These are phyloP conservation scores for Lactarius indigo DNA, from an alignment of 768 basidiomycete species.

Conservation along the genomic window DNA sequence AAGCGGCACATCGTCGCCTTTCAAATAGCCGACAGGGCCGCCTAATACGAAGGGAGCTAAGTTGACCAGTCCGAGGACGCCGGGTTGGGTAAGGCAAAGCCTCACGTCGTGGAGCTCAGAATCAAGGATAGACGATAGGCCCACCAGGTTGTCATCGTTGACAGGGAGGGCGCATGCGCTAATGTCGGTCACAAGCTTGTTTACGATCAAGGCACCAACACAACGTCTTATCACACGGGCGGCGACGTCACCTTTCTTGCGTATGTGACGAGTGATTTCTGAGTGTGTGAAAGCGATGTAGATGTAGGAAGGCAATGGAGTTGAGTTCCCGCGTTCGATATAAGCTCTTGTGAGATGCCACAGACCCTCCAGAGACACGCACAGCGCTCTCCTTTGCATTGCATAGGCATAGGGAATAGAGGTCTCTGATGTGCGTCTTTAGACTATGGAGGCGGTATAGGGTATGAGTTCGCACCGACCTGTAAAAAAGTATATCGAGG, in stretches of 20 bases:
- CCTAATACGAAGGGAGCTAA: not conserved
- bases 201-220: not conserved
- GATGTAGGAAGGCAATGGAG: not conserved
- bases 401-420: too few species aligned
- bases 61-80: not conserved
- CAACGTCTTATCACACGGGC: not conserved
- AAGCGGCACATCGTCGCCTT: not conserved
- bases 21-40: not conserved
- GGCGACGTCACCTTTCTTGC: not conserved
- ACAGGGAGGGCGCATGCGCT: too few species aligned
- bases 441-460: too few species aligned
- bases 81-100: not conserved
- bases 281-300: not conserved
- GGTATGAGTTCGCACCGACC: too few species aligned
- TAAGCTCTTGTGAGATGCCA: too few species aligned
- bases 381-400: rapidly evolving
- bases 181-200: not conserved
- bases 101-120: not conserved
- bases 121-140: too few species aligned
- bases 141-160: too few species aligned
- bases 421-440: too few species aligned
- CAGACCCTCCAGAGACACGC: too few species aligned
- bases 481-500: too few species aligned
- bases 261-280: not conserved
- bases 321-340: too few species aligned